Conservation (phyloP, 495 filamentous ascomycete species). For the Letharia lupina region DNA sequence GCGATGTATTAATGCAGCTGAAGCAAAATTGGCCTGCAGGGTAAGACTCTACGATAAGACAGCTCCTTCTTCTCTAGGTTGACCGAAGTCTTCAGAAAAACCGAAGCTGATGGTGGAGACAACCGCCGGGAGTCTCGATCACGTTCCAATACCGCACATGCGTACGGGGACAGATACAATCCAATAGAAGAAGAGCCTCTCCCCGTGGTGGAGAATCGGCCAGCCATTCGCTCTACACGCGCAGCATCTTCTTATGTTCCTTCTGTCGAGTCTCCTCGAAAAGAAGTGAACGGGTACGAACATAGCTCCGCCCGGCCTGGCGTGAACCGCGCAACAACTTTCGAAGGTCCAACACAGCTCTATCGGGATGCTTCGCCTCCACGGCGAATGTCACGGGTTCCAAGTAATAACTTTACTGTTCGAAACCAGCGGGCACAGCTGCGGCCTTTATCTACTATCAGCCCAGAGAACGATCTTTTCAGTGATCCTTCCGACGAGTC, state of each 20-base stretch:
- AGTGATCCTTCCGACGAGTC: constrained; percentile 57
- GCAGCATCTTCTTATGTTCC: constrained; percentile 31
- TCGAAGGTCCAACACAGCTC: constrained; percentile 49
- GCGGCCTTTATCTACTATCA: constrained; percentile 34
- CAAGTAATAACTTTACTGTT: constrained; percentile 46
- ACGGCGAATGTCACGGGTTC: constrained; percentile 45
- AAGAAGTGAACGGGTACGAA: constrained; percentile 30
- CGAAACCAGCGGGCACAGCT: constrained; percentile 38
- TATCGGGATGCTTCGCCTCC: constrained; percentile 42
- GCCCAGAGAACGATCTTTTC: constrained; percentile 48
- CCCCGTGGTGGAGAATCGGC: constrained; percentile 38
- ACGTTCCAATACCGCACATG: constrained; percentile 55
- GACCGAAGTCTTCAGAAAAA: constrained; percentile 25
- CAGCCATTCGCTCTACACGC: constrained; percentile 53
- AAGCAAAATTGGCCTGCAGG: constrained; percentile 60
- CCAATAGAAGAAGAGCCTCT: constrained; percentile 49
- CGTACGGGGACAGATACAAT: constrained; percentile 50
- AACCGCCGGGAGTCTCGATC: constrained; percentile 40
- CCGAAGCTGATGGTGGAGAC: constrained; percentile 27
- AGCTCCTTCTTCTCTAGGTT: constrained; percentile 15
- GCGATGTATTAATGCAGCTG: constrained; percentile 61
- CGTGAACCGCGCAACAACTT: constrained; percentile 42
- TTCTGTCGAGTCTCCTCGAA: constrained; percentile 28
- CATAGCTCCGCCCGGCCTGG: constrained; percentile 35
- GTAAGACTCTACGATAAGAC: constrained; percentile 32